phyloP scores from a whole-genome alignment of 2,329 filamentous ascomycete genomes.

The Nigrograna mackinnonii region DNA sequence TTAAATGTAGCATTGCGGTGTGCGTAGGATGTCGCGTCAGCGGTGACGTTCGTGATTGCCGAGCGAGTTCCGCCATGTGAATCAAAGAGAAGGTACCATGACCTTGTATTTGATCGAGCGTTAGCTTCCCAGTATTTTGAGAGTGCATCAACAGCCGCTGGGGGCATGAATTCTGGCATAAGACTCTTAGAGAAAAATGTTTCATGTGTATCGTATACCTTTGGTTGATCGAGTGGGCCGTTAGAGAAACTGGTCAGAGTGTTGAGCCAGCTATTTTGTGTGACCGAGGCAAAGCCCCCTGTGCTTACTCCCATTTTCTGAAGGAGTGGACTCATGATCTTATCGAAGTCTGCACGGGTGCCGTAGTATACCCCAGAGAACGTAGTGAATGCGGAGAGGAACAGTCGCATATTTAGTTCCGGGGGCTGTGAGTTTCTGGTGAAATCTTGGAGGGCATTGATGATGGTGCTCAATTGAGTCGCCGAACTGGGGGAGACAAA shows the following conservation, averaged over 20 bases:
- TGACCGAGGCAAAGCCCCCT: slow-evolving; percentile 5
- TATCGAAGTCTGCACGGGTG: slow-evolving; percentile 21
- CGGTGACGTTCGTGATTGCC: slow-evolving; percentile 13
- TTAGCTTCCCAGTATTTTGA: slow-evolving; percentile 26
- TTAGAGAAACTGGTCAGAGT: slow-evolving; percentile 23
- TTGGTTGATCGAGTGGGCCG: slow-evolving; percentile 19
- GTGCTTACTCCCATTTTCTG: slow-evolving; percentile 18
- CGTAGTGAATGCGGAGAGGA: slow-evolving; percentile 17
- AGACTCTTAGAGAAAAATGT: slow-evolving; percentile 31
- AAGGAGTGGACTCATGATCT: slow-evolving; percentile 25
- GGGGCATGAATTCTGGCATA: slow-evolving; percentile 22
- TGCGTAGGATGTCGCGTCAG: slow-evolving; percentile 23
- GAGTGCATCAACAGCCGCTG: slow-evolving; percentile 18
- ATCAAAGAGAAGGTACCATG: slow-evolving; percentile 32
- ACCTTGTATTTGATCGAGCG: slow-evolving; percentile 15
- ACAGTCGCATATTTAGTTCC: slow-evolving; percentile 30
- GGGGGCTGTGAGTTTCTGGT: slow-evolving; percentile 21
- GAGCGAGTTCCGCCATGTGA: slow-evolving; percentile 24
- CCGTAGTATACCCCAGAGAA: slow-evolving; percentile 32
- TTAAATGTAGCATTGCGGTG: slow-evolving; percentile 31
- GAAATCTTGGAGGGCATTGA: slow-evolving; percentile 27
- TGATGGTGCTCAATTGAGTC: slow-evolving; percentile 14
- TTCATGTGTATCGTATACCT: slow-evolving; percentile 26
- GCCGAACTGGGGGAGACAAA: slow-evolving; percentile 16
- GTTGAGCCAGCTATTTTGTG: slow-evolving; percentile 21